phyloP scores from a whole-genome alignment of 345 rosid genomes.

The Corymbia maculata region DNA sequence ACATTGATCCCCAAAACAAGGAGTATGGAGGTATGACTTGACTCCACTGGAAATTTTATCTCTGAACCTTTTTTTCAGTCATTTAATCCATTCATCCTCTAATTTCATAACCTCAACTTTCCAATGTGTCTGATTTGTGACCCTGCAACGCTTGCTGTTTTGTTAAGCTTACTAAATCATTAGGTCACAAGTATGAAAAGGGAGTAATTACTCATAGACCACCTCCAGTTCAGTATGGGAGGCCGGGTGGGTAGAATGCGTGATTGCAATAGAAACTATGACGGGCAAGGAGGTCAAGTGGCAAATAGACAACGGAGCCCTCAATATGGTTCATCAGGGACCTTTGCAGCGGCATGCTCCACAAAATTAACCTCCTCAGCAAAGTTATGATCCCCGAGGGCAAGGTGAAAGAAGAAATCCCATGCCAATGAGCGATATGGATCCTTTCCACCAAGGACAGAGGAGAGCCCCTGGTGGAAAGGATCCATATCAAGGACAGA shows the following conservation, averaged over 20 bases:
- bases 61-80: too few species aligned
- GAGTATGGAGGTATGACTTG: conserved; percentile 57
- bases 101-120: background rate
- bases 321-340: conserved; percentile 16
- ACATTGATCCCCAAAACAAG: conserved; percentile 71
- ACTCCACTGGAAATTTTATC: background rate
- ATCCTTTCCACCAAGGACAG: too few species aligned
- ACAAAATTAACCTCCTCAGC: conserved; percentile 23
- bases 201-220: too few species aligned
- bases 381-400: conserved; percentile 19
- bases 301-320: conserved; percentile 17
- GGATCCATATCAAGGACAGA: too few species aligned
- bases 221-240: too few species aligned
- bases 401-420: conserved; percentile 21
- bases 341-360: conserved; percentile 19
- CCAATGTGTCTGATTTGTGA: background rate
- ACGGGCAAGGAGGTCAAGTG: conserved; percentile 12
- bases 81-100: background rate
- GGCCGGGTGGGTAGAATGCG: too few species aligned
- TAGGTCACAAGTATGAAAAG: too few species aligned
- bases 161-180: too few species aligned
- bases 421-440: conserved; percentile 12
- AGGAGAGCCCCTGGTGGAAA: too few species aligned
- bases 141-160: too few species aligned
- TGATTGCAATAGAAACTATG: too few species aligned